Conservation (phyloP, 768 basidiomycete species). For the Psilocybe cubensis region DNA sequence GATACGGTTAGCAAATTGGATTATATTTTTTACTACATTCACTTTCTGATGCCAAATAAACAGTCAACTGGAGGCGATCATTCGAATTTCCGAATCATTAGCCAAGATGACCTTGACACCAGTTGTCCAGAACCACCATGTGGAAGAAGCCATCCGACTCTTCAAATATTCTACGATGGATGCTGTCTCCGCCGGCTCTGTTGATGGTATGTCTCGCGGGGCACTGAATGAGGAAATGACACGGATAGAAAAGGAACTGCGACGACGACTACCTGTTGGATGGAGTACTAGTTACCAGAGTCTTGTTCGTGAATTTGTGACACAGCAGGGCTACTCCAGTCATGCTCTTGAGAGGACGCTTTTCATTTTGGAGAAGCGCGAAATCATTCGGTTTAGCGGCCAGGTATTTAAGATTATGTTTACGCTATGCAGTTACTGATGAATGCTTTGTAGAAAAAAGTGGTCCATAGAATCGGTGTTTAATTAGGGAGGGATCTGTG, state of each 20-base stretch:
- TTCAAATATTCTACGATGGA: constrained; percentile 99
- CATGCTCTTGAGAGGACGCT: constrained; percentile 92
- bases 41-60: constrained; percentile 3
- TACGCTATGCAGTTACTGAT: neutral
- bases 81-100: constrained; percentile 96
- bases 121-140: constrained; percentile 88
- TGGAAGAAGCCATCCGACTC: constrained; percentile 95
- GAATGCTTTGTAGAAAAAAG: constrained; percentile 44
- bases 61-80: constrained; percentile 96
- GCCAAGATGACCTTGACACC: constrained; percentile 92
- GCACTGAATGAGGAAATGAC: constrained; percentile 94
- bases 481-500: constrained; percentile 6
- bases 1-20: constrained; percentile 70
- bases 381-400: constrained; percentile 89
- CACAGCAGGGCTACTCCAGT: constrained; percentile 86
- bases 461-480: constrained; percentile 38
- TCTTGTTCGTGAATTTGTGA: constrained; percentile 91
- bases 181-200: constrained; percentile 92
- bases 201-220: constrained; percentile 89
- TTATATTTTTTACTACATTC: neutral
- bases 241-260: constrained; percentile 85
- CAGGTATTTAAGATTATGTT: constrained; percentile 41
- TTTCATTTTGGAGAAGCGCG: constrained; percentile 92
- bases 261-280: constrained; percentile 84
- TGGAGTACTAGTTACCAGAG: constrained; percentile 98